Percentiles rank a stretch among this genome's conserved stretches.
phyloP scores from a whole-genome alignment of 805 yeast genomes.

The Blastobotrys muscicola region DNA sequence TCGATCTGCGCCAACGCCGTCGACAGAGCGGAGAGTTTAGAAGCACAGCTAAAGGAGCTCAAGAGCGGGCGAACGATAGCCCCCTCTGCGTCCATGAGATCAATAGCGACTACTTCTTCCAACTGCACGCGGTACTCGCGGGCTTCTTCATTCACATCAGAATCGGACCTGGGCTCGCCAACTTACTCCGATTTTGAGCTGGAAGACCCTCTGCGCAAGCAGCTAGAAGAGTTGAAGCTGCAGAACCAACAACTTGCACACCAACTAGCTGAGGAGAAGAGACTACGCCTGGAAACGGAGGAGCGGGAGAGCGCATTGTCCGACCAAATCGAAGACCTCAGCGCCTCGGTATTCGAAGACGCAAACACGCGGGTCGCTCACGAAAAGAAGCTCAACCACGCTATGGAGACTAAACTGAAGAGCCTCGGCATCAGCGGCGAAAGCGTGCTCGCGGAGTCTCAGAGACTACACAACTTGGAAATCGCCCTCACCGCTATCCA shows the following conservation, averaged over 20 bases:
- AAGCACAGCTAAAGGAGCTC: constrained; percentile 16
- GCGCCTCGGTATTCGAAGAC: constrained; percentile 16
- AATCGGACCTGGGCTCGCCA: background rate
- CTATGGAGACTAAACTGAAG: constrained; percentile 1
- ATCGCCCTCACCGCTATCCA: constrained; percentile 16
- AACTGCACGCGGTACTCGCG: background rate
- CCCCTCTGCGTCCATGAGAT: background rate
- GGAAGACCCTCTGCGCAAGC: constrained; percentile 2
- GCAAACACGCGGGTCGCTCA: constrained; percentile 17
- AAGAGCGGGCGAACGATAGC: constrained; percentile 1
- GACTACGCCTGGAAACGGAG: constrained; percentile 16
- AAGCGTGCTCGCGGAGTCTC: background rate
- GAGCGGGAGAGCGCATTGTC: constrained; percentile 10
- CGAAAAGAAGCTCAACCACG: background rate
- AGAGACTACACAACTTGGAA: constrained; percentile 14
- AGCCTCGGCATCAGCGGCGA: background rate
- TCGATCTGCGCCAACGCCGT: constrained; percentile 19
- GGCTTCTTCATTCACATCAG: background rate
- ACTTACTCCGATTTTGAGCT: background rate
- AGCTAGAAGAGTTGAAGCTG: constrained; percentile 2
- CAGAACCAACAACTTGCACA: constrained; percentile 1
- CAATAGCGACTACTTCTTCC: background rate
- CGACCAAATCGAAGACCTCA: constrained; percentile 18
- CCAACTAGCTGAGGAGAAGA: constrained; percentile 7
- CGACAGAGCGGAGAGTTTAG: constrained; percentile 17